phyloP scores from a whole-genome alignment of 2,329 filamentous ascomycete genomes.

The Pseudocercospora vitis region DNA sequence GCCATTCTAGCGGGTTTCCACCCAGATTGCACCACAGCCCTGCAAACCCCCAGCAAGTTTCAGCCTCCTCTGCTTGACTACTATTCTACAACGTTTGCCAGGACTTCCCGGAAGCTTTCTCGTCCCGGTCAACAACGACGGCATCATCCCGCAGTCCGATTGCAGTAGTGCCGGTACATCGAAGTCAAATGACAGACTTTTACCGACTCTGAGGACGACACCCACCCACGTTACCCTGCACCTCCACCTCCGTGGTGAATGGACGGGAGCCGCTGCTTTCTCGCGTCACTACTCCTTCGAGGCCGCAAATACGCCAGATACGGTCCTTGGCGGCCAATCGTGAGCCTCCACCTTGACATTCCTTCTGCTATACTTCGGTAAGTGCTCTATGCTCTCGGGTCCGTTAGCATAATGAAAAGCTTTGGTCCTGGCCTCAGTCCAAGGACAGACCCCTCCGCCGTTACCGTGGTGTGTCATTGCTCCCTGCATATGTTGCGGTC shows the following conservation, averaged over 20 bases:
- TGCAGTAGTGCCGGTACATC: conserved; percentile 13
- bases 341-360: conserved; percentile 3
- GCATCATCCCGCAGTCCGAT: conserved; percentile 11
- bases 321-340: conserved; percentile 9
- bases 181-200: conserved; percentile 1
- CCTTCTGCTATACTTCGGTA: conserved; percentile 12
- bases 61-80: conserved; percentile 10
- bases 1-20: conserved; percentile 12
- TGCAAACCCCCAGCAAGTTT: conserved; percentile 8
- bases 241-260: background rate
- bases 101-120: conserved; percentile 1
- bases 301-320: conserved; percentile 6
- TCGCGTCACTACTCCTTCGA: conserved; percentile 4
- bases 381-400: conserved; percentile 1
- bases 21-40: conserved; percentile 7
- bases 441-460: background rate
- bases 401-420: background rate
- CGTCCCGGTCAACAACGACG: conserved; percentile 2
- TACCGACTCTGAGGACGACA: conserved; percentile 7
- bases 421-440: background rate
- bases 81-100: background rate
- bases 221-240: conserved; percentile 6
- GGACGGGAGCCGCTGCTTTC: background rate
- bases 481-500: conserved; percentile 2
- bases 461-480: background rate